Conservation (phyloP, 164 flowering plant species). For the Litsea cubeba region DNA sequence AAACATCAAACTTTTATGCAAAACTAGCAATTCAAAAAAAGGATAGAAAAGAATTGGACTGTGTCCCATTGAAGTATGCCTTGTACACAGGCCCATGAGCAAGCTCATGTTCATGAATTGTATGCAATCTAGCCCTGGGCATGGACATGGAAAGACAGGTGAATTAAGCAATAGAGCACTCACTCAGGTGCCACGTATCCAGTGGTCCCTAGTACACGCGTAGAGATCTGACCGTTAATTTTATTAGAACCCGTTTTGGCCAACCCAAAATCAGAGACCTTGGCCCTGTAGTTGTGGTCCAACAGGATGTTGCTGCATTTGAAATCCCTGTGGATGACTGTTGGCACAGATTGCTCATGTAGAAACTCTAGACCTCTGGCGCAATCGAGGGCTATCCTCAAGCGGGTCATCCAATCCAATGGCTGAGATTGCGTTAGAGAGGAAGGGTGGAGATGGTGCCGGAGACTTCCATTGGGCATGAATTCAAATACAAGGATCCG, state of each 20-base stretch:
- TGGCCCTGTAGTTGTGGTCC: constrained; percentile 76
- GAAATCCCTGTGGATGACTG: constrained; percentile 87
- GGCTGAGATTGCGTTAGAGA: constrained; percentile 25
- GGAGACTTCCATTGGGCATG: constrained; percentile 77
- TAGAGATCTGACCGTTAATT: constrained; percentile 72
- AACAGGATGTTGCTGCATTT: constrained; percentile 71
- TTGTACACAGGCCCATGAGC: too few relatives aligned
- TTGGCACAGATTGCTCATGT: constrained; percentile 66
- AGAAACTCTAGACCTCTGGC: constrained; percentile 88
- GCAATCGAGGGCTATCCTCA: constrained; percentile 88
- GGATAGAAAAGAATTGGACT: too few relatives aligned
- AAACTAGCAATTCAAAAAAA: too few relatives aligned
- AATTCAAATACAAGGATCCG: constrained; percentile 69
- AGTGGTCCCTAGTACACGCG: constrained; percentile 74
- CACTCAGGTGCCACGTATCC: constrained; percentile 96
- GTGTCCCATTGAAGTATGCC: too few relatives aligned
- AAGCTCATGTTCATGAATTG: too few relatives aligned
- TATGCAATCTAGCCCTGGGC: too few relatives aligned
- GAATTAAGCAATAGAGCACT: constrained; percentile 25
- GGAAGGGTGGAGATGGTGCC: constrained; percentile 53
- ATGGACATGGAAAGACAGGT: too few relatives aligned
- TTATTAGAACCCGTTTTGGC: constrained; percentile 84
- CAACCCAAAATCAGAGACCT: constrained; percentile 74
- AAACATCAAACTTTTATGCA: too few relatives aligned
- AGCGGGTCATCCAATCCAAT: constrained; percentile 77